A percentile compares a stretch with the other conserved stretches of the same genome.
phyloP scores from a whole-genome alignment of 306 rosid species.

The Vigna hirtella region DNA sequence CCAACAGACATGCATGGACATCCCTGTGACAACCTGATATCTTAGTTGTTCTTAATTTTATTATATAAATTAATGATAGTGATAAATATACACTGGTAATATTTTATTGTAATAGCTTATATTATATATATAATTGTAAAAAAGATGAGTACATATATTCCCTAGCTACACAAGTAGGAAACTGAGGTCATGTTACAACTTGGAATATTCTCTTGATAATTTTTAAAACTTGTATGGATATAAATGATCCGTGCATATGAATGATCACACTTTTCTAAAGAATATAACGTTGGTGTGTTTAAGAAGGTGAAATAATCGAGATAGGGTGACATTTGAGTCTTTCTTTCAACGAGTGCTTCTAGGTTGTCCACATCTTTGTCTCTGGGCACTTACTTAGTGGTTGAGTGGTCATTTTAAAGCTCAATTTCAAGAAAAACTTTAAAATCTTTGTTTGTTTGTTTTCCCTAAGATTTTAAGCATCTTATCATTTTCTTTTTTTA shows the following conservation, averaged over 20 bases:
- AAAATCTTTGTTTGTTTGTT: not conserved
- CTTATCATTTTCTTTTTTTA: too few relatives aligned
- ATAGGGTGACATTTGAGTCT: not conserved
- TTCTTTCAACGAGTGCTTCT: not conserved
- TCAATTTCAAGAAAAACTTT: not conserved
- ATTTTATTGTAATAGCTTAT: conserved; percentile 21
- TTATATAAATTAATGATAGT: not conserved
- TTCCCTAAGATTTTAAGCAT: not conserved
- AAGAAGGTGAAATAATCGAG: not conserved
- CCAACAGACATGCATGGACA: conserved; percentile 52
- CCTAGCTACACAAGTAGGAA: not conserved
- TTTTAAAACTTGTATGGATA: not conserved
- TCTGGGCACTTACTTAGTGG: not conserved
- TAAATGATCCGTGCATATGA: not conserved
- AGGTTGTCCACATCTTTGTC: not conserved
- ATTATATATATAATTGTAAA: not conserved
- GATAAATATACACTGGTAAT: not conserved
- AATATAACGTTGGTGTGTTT: not conserved
- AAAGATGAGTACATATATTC: not conserved
- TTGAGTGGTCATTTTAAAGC: conserved; percentile 20
- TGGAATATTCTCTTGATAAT: not conserved
- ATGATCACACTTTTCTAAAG: conserved; percentile 1
- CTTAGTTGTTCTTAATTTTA: not conserved
- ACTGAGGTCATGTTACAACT: conserved; percentile 6
- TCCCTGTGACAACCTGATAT: conserved; percentile 28